Conservation (phyloP, 805 yeast genomes). For the Spathaspora girioi region DNA sequence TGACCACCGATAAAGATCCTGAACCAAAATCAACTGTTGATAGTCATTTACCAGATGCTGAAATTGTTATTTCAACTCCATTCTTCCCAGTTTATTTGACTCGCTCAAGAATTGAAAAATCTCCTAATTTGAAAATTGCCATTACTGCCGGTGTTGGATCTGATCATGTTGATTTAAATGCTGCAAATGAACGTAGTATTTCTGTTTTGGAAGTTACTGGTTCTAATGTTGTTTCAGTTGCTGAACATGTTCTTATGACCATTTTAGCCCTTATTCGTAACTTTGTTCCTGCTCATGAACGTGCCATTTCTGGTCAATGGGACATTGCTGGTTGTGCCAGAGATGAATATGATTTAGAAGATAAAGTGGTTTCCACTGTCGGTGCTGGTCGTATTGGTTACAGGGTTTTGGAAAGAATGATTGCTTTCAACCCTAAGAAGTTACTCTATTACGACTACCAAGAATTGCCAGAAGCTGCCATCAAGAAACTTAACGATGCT, state of each 20-base stretch:
- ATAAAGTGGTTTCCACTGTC: conserved; percentile 72
- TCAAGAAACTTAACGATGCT: conserved; percentile 33
- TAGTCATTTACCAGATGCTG: conserved; percentile 65
- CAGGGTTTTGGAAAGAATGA: conserved; percentile 67
- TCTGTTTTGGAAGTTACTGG: conserved; percentile 81
- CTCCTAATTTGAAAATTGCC: conserved; percentile 65
- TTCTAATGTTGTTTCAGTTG: conserved; percentile 74
- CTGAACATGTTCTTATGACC: conserved; percentile 77
- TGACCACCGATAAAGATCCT: conserved; percentile 66
- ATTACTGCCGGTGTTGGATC: conserved; percentile 86
- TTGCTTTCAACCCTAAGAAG: conserved; percentile 72
- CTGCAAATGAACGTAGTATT: conserved; percentile 60
- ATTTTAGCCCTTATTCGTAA: conserved; percentile 69
- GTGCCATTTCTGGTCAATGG: conserved; percentile 61
- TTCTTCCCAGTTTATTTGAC: conserved; percentile 79
- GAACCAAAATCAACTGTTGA: conserved; percentile 58
- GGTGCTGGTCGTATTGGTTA: conserved; percentile 83
- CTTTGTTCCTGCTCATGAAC: conserved; percentile 76
- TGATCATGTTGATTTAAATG: conserved; percentile 72
- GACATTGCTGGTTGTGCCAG: conserved; percentile 75
- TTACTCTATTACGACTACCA: conserved; percentile 75
- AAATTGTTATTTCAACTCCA: conserved; percentile 75
- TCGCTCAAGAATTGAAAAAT: conserved; percentile 60
- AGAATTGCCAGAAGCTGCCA: conserved; percentile 52
- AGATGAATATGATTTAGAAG: conserved; percentile 72